Base-by-base conservation (phyloP, 371 early-diverging fungal genomes). In the Dipsacomyces acuminosporus region DNA sequence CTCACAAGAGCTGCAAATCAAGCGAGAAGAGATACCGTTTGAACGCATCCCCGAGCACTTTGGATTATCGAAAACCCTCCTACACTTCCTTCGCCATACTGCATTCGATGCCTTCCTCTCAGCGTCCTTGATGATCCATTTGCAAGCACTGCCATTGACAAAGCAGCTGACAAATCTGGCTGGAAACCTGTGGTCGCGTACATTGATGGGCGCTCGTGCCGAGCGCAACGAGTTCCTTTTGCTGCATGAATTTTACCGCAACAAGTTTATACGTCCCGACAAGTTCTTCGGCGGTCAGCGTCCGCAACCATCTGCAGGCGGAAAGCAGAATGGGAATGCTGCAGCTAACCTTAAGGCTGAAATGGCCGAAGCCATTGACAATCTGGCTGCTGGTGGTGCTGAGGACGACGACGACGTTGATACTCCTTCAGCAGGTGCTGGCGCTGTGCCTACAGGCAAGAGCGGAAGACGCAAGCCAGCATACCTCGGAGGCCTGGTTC, bases 161-260 rank as follows among this genome's bases (percentile, higher is more conserved):
- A 84, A 82, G 65, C 97, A 98, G 67, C 73, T 98, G 54, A 96
- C 99, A 1, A 82, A 81, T 15, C 67, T 96, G 43, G 94, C 97
- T 9, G 99, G 99, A 4, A 98, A 96, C 70, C 56, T 96, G 45
- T 97, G 96, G 98, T 70, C 88, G 2, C 80, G 89, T 62, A 93
- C 98, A 0, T 78, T 95, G 76, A 82, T 84, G 20, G 97, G 98
- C 33, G 91, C 87, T n/a, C 78, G 98, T 34, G 94, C 99, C 9
- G 99, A 99, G 59, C 82, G 99, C 45, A 99, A 98, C 66, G 99
- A 99, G 74, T 97, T 83, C 55, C 82, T 99, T 9, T 73, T 99
- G 22, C 75, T 99, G 23, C 99, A 99, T 66, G 97, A 98, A 72
- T 97, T 99, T 72, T 92, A 92, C 56, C 80, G 83, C 20, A 76